These are phyloP conservation scores for Pyrenochaeta sp. DNA, from an alignment of 2,329 filamentous ascomycete genomes.

Conservation along the genomic window DNA sequence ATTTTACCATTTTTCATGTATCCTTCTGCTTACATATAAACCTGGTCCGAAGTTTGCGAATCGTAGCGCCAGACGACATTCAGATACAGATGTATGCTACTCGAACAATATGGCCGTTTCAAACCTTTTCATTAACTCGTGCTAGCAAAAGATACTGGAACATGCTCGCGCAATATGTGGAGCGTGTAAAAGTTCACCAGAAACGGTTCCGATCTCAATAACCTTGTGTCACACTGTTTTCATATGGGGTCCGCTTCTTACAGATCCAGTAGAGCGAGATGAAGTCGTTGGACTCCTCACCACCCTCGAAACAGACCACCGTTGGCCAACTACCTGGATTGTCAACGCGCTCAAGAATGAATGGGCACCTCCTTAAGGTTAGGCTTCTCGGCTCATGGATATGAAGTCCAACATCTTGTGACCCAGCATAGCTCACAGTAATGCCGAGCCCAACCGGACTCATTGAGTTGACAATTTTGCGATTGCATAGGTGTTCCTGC, in stretches of 20 bases:
- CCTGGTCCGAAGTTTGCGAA: slow-evolving; percentile 38
- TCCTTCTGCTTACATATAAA: slow-evolving; percentile 40
- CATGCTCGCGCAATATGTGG: slow-evolving; percentile 38
- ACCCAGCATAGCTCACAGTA: not conserved
- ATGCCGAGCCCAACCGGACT: no score
- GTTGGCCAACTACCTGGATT: slow-evolving; percentile 44
- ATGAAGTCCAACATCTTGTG: not conserved
- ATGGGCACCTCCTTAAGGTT: slow-evolving; percentile 23
- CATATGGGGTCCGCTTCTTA: slow-evolving; percentile 35
- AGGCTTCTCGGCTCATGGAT: not conserved
- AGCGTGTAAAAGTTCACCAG: slow-evolving; percentile 32
- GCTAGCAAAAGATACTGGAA: slow-evolving; percentile 26
- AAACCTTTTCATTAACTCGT: slow-evolving; percentile 4
- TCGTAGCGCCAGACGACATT: slow-evolving; percentile 24
- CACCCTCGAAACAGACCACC: slow-evolving; percentile 29
- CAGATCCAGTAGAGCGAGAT: slow-evolving; percentile 21
- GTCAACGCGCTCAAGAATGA: slow-evolving; percentile 32
- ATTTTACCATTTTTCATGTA: slow-evolving; percentile 37
- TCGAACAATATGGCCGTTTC: not conserved
- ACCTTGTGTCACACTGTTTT: slow-evolving; percentile 37
- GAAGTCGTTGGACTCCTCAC: slow-evolving; percentile 32
- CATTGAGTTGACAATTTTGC: no score
- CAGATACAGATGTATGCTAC: slow-evolving; percentile 29
- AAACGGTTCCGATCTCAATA: slow-evolving; percentile 30
- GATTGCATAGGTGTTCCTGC: no score